A percentile compares a stretch with the other conserved stretches of the same genome.
These are phyloP conservation scores for Phyllosticta citrichinensis DNA, from an alignment of 2,329 filamentous ascomycete species.

Conservation along the genomic window DNA sequence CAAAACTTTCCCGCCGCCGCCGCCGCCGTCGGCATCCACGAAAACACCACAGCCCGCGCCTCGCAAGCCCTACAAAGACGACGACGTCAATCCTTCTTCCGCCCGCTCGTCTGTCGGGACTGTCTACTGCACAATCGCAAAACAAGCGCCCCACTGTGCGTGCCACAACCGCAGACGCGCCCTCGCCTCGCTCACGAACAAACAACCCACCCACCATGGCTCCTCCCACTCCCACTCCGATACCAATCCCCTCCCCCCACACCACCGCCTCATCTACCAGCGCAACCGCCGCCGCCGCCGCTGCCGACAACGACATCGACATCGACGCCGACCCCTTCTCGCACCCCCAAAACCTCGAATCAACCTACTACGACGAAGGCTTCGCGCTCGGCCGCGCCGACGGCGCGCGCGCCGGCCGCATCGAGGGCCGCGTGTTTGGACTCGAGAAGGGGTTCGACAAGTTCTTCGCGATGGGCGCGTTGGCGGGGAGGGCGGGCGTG, in stretches of 20 bases:
- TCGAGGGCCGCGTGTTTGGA: constrained; percentile 84
- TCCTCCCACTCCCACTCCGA: neutral
- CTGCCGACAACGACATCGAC: neutral
- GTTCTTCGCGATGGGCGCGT: constrained; percentile 66
- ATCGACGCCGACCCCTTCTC: constrained; percentile 42
- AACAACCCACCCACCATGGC: neutral
- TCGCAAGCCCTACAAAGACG: too few species aligned
- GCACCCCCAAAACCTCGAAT: constrained; percentile 50
- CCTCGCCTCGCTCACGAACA: neutral
- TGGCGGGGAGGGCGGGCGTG: constrained; percentile 71
- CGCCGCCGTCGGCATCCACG: neutral
- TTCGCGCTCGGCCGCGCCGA: constrained; percentile 66
- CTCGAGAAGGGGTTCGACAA: constrained; percentile 92
- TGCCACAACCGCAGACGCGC: neutral
- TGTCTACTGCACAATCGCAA: too few species aligned
- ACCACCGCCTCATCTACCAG: neutral
- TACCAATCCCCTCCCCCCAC: neutral
- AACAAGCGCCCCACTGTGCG: too few species aligned
- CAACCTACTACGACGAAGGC: constrained; percentile 71
- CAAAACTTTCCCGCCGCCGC: neutral
- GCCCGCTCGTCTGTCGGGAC: too few species aligned
- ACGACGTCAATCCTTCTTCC: too few species aligned
- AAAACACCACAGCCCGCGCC: neutral
- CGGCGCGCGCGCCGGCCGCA: constrained; percentile 65
- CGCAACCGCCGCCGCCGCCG: neutral